Base-by-base conservation (phyloP, 2,329 filamentous ascomycete genomes). In the Diaporthe vexans region DNA sequence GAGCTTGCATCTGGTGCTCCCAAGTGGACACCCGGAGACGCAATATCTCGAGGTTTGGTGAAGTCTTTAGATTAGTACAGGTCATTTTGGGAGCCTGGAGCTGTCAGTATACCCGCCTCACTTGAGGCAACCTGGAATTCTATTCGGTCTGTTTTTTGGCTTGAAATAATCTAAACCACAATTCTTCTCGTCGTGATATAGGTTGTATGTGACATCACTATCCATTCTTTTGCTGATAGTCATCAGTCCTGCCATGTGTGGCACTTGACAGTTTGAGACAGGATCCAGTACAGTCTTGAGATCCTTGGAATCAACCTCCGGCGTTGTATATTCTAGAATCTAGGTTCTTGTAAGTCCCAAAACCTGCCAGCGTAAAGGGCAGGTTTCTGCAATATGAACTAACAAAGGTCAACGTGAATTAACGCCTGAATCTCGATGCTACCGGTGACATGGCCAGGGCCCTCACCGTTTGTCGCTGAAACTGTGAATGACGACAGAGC, bases 51-150 rank as follows among this genome's bases (percentile, higher is more conserved):
- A 13, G n/a, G 29, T 13, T 67, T 33, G 40, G 21, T 17, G 35
- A 61, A 43, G 43, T 26, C n/a, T n/a, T 37, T 51, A 48, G 56
- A 37, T 37, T 51, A 35, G 40, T 51, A 61, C 57, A 58, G 69
- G 43, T 51, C 40, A 37, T 35, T 51, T 54, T 48, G 57, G 35
- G 59, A 56, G 74, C 61, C 72, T 58, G 61, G 72, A 72, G 74
- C 67, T 74, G 69, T 70, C 43, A 70, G 63, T 74, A 75, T 72
- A 74, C 72, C 72, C 63, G 69, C 72, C 69, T 76, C 68, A 65
- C 51, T 74, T 52, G 69, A 74, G 72, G 69, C 67, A 65, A 24
- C 59, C 13, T 68, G 63, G 26, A 54, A 68, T 68, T 68, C 17
- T 68, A 54, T 68, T 68, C 15, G 4, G 24, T 52, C 52, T 52